Conservation (phyloP, 2,329 filamentous ascomycete species). For the Fusarium paranaense region DNA sequence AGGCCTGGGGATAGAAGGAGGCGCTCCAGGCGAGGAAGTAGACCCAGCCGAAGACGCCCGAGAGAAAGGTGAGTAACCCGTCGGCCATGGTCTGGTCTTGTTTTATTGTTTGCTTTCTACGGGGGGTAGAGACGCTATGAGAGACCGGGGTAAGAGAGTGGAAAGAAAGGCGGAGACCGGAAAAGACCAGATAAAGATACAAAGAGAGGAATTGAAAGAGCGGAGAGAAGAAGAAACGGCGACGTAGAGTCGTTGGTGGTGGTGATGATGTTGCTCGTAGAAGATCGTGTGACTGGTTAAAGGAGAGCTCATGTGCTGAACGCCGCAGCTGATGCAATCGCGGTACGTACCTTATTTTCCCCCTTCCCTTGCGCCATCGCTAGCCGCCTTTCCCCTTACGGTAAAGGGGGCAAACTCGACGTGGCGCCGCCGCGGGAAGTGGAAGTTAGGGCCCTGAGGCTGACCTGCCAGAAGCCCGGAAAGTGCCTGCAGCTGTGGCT, state of each 20-base stretch:
- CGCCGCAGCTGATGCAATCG: slow-evolving; percentile 27
- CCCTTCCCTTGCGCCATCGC: neutral
- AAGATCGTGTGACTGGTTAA: slow-evolving; percentile 28
- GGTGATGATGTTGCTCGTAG: slow-evolving; percentile 6
- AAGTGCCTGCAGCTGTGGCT: slow-evolving; percentile 33
- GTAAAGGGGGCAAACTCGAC: neutral
- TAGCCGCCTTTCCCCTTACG: neutral
- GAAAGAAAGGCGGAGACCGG: neutral
- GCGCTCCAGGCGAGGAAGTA: slow-evolving; percentile 84
- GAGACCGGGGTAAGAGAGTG: neutral
- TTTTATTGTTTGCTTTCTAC: neutral
- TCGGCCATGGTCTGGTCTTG: slow-evolving; percentile 27
- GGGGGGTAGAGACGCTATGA: neutral
- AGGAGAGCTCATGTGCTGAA: slow-evolving; percentile 27
- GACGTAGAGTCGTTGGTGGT: slow-evolving; percentile 1
- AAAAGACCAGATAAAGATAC: neutral
- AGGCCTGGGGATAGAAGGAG: slow-evolving; percentile 92
- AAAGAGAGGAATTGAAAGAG: neutral
- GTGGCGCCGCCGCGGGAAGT: slow-evolving; percentile 7
- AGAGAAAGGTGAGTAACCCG: slow-evolving; percentile 61
- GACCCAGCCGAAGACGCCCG: slow-evolving; percentile 77
- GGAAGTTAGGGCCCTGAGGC: neutral
- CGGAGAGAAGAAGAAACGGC: neutral
- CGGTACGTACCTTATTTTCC: slow-evolving; percentile 18
- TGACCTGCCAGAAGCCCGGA: neutral